phyloP scores from a whole-genome alignment of 2,329 filamentous ascomycete genomes.

The Hymenoscyphus scutula region DNA sequence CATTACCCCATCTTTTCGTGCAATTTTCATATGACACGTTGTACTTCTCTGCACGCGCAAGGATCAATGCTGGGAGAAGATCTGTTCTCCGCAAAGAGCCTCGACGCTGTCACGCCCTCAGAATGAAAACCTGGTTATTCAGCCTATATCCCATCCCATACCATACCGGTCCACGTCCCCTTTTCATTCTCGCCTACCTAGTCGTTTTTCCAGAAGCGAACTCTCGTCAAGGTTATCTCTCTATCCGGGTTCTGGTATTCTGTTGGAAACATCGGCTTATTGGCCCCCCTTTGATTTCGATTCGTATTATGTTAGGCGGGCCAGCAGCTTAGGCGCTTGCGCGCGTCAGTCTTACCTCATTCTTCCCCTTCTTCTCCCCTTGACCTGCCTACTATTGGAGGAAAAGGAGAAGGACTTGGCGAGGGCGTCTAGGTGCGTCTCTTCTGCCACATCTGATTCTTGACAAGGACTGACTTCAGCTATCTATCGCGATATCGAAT shows the following conservation, averaged over 20 bases:
- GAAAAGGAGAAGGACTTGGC: not conserved
- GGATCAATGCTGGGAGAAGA: not conserved
- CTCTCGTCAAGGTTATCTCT: not conserved
- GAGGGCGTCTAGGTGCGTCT: not conserved
- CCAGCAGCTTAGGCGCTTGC: not conserved
- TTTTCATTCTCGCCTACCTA: no score
- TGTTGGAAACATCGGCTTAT: not conserved
- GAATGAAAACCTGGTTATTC: not conserved
- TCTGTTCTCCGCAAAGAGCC: not conserved
- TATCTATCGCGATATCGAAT: not conserved
- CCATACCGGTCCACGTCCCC: no score
- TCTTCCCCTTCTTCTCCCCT: no score
- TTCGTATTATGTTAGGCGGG: not conserved
- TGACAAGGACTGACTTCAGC: no score
- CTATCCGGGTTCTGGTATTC: not conserved
- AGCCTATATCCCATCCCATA: not conserved
- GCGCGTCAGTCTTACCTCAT: conserved; percentile 4
- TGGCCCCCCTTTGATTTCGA: not conserved
- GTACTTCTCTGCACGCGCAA: not conserved
- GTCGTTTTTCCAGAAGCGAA: not conserved
- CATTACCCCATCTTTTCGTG: not conserved
- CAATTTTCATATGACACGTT: not conserved
- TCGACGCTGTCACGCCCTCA: not conserved
- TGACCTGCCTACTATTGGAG: not conserved
- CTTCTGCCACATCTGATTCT: no score